Conservation (phyloP, 139 green algal genomes). For the Raphidocelis subcapitata region DNA sequence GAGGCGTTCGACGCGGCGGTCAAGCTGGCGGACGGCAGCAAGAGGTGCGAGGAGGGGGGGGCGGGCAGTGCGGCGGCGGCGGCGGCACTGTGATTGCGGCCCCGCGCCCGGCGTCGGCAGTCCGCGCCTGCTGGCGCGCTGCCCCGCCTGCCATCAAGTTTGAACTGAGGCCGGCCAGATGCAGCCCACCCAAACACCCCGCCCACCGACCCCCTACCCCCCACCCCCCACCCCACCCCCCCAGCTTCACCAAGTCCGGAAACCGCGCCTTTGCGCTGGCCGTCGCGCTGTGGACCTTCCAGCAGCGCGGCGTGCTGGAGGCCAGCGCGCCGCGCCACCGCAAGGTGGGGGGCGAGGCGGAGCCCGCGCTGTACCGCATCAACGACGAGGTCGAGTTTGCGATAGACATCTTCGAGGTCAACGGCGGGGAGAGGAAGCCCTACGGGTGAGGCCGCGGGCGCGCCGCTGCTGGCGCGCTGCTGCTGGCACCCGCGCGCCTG, state of each 20-base stretch:
- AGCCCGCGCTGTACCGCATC: constrained; percentile 42
- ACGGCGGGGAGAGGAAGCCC: constrained; percentile 49
- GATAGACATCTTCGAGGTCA: constrained; percentile 71
- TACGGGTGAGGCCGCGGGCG: constrained; percentile 56
- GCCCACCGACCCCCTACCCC: too few species aligned
- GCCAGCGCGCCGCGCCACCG: constrained; percentile 51
- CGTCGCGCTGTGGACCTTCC: constrained; percentile 80
- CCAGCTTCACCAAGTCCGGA: constrained; percentile 30
- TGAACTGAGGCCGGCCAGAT: too few species aligned
- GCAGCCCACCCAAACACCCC: too few species aligned
- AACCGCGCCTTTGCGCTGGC: constrained; percentile 71
- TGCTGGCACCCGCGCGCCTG: not conserved
- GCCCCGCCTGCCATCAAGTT: too few species aligned
- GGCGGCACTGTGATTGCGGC: too few species aligned
- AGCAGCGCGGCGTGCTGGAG: constrained; percentile 70
- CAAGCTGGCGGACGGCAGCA: constrained; percentile 5
- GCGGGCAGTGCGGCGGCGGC: too few species aligned
- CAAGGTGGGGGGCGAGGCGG: constrained; percentile 15
- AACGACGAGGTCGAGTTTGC: constrained; percentile 67
- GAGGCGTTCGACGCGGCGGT: constrained; percentile 44
- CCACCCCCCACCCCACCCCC: too few species aligned
- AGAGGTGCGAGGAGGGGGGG: constrained; percentile 7
- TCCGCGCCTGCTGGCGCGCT: too few species aligned
- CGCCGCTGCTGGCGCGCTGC: too few species aligned
- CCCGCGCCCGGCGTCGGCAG: too few species aligned